Base-by-base conservation (phyloP, 495 filamentous ascomycete species). In the Tuber indicum region DNA sequence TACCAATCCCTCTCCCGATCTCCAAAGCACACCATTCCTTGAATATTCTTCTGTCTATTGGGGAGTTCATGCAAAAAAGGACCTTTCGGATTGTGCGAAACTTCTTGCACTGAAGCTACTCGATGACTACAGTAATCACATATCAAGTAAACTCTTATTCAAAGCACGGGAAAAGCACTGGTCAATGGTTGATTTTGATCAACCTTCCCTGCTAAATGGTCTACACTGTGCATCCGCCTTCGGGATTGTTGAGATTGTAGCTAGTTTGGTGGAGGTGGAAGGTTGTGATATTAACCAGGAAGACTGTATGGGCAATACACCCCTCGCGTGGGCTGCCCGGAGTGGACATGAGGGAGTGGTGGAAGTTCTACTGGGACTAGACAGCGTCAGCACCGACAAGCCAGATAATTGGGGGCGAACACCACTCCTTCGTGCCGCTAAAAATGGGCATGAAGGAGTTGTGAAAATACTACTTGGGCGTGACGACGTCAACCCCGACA, bases 141-240 rank as follows among this genome's bases (percentile, higher is more conserved):
- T 62, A 26, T 62, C 52, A 9, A 14, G 1, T 14, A 4, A 14
- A n/a, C 1, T 62, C 8, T 9, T 62, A 0, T 62, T 62, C 2
- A n/a, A n/a, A 23, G 0, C 21, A 8, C 7, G 7, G n/a, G 3
- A 3, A 16, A 1, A 0, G 23, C 3, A 32, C 3, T 14, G 0
- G 9, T 16, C 0, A 8, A 12, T 1, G 3, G 9, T 62, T 32
- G n/a, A 10, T 26, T 62, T 16, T 9, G 9, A 62, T 62, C 14
- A 26, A 4, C 52, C 3, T 14, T 4, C 10, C 10, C 10, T 62
- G 3, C 32, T 26, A 8, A 16, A 0, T n/a, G 9, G n/a, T 1
- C 52, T 62, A 3, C 52, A 62, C n/a, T 62, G n/a, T 14, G 52
- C n/a, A 62, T 62, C 52, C n/a, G 14, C 26, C 10, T 62, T 62